phyloP scores from a whole-genome alignment of 305 asterid species.

The Fraxinus platypoda region DNA sequence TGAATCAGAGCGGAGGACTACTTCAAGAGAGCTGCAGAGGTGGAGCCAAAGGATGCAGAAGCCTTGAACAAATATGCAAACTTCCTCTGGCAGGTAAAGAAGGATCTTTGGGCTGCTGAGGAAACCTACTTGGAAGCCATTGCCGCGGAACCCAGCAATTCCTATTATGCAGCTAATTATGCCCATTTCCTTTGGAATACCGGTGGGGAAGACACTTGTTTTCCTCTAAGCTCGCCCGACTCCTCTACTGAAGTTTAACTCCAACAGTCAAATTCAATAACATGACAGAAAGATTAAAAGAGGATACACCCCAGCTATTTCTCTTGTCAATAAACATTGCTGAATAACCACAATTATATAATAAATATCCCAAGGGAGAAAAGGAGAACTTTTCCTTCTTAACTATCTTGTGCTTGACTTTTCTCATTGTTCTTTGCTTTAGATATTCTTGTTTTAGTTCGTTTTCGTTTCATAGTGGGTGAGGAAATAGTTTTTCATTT shows the following conservation, averaged over 20 bases:
- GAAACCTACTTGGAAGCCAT: slow-evolving; percentile 78
- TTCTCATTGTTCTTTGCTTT: neutral
- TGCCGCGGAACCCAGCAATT: slow-evolving; percentile 65
- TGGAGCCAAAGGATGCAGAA: slow-evolving; percentile 88
- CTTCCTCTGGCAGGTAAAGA: slow-evolving; percentile 74
- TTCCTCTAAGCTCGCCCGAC: slow-evolving; percentile 53
- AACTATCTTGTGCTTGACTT: neutral
- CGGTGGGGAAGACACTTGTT: slow-evolving; percentile 94
- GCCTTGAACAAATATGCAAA: slow-evolving; percentile 79
- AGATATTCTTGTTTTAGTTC: neutral
- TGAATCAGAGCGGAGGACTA: slow-evolving; percentile 79
- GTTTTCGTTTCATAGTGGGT: neutral
- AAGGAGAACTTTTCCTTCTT: neutral
- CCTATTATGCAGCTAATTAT: slow-evolving; percentile 73
- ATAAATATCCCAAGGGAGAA: neutral
- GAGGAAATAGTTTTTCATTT: neutral
- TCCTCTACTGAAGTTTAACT: slow-evolving; percentile 24
- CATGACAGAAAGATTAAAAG: neutral
- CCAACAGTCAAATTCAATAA: neutral
- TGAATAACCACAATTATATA: neutral
- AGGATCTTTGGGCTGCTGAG: slow-evolving; percentile 87
- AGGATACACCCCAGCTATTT: neutral
- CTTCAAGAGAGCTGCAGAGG: slow-evolving; percentile 72
- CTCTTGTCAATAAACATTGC: neutral
- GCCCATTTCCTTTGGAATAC: slow-evolving; percentile 93